phyloP scores from a whole-genome alignment of 2,329 filamentous ascomycete genomes.

The Trichophyton benhamiae region DNA sequence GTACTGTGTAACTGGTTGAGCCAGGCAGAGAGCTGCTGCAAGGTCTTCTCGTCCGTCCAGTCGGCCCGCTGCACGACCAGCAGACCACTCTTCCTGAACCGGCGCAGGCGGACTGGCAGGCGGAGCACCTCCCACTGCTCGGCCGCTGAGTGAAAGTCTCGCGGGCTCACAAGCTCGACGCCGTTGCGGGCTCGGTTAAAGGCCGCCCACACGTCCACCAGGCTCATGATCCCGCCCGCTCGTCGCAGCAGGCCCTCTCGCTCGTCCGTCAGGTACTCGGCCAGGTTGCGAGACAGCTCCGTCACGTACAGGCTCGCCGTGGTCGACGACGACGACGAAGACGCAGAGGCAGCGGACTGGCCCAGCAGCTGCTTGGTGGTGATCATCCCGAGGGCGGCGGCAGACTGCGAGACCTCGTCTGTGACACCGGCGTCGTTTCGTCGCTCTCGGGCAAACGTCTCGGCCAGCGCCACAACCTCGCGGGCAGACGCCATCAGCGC shows the following conservation, averaged over 20 bases:
- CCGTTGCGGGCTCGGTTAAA: constrained; percentile 90
- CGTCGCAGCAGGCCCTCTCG: constrained; percentile 61
- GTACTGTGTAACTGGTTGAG: constrained; percentile 55
- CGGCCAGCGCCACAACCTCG: constrained; percentile 85
- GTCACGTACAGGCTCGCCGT: constrained; percentile 80
- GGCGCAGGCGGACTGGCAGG: constrained; percentile 71
- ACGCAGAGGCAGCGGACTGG: constrained; percentile 22
- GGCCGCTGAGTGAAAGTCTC: constrained; percentile 83
- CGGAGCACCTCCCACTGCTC: constrained; percentile 76
- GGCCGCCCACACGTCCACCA: constrained; percentile 85
- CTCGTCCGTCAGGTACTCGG: constrained; percentile 82
- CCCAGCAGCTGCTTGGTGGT: constrained; percentile 90
- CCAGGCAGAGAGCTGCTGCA: constrained; percentile 65
- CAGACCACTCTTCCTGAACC: constrained; percentile 88
- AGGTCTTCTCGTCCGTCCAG: constrained; percentile 80
- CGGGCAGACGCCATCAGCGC: constrained; percentile 96
- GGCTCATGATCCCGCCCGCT: constrained; percentile 75
- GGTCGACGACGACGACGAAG: neutral
- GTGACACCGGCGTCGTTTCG: constrained; percentile 37
- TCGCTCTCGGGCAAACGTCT: constrained; percentile 65
- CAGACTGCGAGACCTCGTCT: constrained; percentile 61
- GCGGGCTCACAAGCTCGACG: constrained; percentile 83
- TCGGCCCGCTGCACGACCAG: constrained; percentile 83
- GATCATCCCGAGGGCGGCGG: constrained; percentile 71
- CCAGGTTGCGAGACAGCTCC: constrained; percentile 69